A percentile compares a stretch with the other conserved stretches of the same genome.
Evolutionary conservation across 495 filamentous ascomycete genomes (phyloP).

Genomic region (Pseudevernia furfuracea): DNA sequence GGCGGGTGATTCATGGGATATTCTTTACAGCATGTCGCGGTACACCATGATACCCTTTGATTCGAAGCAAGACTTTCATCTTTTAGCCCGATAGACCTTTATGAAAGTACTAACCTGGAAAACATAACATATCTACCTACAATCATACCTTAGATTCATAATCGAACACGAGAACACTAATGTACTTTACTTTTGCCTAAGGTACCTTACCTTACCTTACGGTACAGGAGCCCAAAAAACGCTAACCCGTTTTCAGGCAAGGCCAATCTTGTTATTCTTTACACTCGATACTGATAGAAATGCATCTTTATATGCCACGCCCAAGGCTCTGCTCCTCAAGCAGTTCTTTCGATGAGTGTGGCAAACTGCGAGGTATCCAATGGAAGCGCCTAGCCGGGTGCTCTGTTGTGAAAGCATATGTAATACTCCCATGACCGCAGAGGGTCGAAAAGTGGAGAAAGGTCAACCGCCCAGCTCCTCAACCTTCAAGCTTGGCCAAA

Average conservation of each 20-base stretch:
- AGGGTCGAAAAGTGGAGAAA: not conserved
- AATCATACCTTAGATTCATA: no score
- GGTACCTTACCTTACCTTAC: no score
- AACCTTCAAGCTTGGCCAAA: slow-evolving; percentile 19
- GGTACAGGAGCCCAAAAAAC: no score
- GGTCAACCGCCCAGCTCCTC: slow-evolving; percentile 5
- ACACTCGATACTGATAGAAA: not conserved
- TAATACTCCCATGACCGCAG: not conserved
- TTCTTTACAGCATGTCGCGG: not conserved
- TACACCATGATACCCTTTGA: not conserved
- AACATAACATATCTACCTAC: no score
- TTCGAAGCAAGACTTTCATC: not conserved
- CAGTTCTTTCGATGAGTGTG: not conserved
- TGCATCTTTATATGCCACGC: not conserved
- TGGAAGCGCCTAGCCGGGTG: slow-evolving; percentile 5
- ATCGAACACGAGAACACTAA: no score
- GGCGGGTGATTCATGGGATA: not conserved
- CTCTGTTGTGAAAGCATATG: not conserved
- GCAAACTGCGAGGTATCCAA: not conserved
- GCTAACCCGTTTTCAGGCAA: not conserved
- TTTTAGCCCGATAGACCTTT: not conserved
- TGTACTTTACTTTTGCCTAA: no score
- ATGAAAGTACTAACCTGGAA: not conserved
- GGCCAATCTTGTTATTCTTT: not conserved
- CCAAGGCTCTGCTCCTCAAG: not conserved